Percentiles rank a stretch among this genome's conserved stretches.
Conservation (phyloP, 2,329 filamentous ascomycete species). For the Colletotrichum sp. region DNA sequence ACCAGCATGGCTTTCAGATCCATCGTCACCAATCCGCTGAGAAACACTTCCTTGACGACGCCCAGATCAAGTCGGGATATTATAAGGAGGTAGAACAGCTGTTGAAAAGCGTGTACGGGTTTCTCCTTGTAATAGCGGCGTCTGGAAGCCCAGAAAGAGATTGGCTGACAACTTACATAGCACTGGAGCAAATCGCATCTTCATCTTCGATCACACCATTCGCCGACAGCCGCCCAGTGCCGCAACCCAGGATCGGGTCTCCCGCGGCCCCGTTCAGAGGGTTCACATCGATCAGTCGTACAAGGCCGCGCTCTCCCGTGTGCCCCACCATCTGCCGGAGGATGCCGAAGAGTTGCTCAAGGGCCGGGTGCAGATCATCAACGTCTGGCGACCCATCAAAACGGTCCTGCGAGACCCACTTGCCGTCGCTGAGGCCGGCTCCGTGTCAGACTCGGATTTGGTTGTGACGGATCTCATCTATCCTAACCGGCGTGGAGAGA, state of each 20-base stretch:
- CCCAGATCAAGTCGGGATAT: constrained; percentile 67
- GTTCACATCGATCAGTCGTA: constrained; percentile 63
- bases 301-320: constrained; percentile 42
- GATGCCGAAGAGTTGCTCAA: constrained; percentile 47
- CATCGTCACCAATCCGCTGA: constrained; percentile 32
- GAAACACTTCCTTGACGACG: constrained; percentile 56
- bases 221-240: constrained; percentile 43
- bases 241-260: constrained; percentile 51
- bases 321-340: constrained; percentile 49
- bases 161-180: constrained; percentile 35
- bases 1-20: constrained; percentile 43
- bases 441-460: constrained; percentile 55
- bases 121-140: not conserved
- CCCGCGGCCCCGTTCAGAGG: constrained; percentile 51
- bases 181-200: constrained; percentile 58
- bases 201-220: constrained; percentile 70
- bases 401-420: constrained; percentile 59
- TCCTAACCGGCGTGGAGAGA: constrained; percentile 55
- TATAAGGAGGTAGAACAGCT: constrained; percentile 76
- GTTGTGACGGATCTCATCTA: constrained; percentile 55
- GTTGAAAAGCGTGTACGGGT: constrained; percentile 60
- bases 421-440: constrained; percentile 54
- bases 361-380: constrained; percentile 57
- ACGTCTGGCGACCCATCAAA: constrained; percentile 57
- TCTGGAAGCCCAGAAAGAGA: not conserved